Evolutionary conservation across 805 yeast species (phyloP), one percentile per base, ranked within the genome.

Genomic region (Blastobotrys terrestris): DNA sequence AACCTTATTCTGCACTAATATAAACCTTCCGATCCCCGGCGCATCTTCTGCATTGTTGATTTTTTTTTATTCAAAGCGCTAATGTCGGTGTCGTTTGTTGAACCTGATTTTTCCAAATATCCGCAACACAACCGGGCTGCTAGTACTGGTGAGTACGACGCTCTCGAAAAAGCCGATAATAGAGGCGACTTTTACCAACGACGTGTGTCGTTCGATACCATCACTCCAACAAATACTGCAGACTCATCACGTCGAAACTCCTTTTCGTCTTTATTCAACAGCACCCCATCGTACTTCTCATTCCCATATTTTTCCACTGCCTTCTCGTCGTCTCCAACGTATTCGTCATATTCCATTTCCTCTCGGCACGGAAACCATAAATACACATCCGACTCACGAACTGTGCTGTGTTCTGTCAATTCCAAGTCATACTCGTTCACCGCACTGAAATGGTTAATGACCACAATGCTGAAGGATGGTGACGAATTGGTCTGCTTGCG

Each of bases 401-500:
- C 61, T 2, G 52, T 57, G 41, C 46, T 60, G 41, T 59, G 58
- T 40, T 53, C 60, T 1, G 26, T 55, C 20, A 51, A 55, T 15
- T 43, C 54, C 39, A 54, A 59, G 52, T 15, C 46, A 21, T 53
- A 58, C 48, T 51, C 58, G 7, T 15, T 48, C 5, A 21, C 21
- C 6, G 58, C 63, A 2, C 49, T 60, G 21, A 48, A 44, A 22
- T 60, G 63, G 63, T 47, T 57, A n/a, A 18, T 49, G 43, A 31
- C 50, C 11, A 53, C 35, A 19, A 43, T 60, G 45, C 39, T 57
- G 6, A 50, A 54, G 46, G 60, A 60, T 46, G 60, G 59, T 14
- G 63, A 60, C 44, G 63, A 60, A 50, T 48, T 60, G 18, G 53
- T 60, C 26, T 57, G 60, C 42, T 53, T 60, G 31, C 49, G 55